Evolutionary conservation across 352 stramenopile species (phyloP).

Genomic region (Phytophthora rubi): DNA sequence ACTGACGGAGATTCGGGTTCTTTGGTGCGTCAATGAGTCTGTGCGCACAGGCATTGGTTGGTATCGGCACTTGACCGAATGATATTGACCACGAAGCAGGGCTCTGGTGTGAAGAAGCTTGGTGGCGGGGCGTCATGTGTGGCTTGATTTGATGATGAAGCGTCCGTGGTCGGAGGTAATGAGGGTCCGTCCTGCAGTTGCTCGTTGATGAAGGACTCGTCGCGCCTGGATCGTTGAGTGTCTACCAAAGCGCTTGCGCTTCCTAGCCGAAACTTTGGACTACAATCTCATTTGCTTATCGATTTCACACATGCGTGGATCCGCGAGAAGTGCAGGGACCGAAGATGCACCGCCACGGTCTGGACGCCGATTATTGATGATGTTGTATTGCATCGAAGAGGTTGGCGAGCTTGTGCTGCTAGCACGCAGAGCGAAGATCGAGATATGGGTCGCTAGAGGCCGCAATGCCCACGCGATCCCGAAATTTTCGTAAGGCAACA

Average conservation of each 20-base stretch:
- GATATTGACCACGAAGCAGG: conserved; percentile 77
- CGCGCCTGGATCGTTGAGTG: conserved; percentile 73
- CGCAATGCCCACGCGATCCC: conserved; percentile 8
- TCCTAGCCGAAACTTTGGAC: conserved; percentile 65
- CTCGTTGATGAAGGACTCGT: conserved; percentile 84
- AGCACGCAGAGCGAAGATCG: conserved; percentile 14
- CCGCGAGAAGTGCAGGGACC: conserved; percentile 24
- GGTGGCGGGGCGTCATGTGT: conserved; percentile 1
- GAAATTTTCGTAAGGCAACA: conserved; percentile 3
- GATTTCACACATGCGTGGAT: conserved; percentile 77
- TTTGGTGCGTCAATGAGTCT: conserved; percentile 73
- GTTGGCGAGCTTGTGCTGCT: conserved; percentile 3
- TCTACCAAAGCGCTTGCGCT: conserved; percentile 56
- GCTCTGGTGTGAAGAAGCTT: conserved; percentile 66
- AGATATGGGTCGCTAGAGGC: conserved; percentile 14
- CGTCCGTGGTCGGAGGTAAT: conserved; percentile 12
- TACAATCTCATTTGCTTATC: conserved; percentile 86
- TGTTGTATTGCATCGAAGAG: conserved; percentile 80
- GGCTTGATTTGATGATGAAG: conserved; percentile 7
- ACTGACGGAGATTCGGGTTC: conserved; percentile 76
- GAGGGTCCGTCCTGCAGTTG: conserved; percentile 74
- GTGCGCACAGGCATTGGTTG: conserved; percentile 86
- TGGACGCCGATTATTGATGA: conserved; percentile 80
- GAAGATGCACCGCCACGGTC: conserved; percentile 19
- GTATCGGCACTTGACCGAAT: conserved; percentile 63